Conservation (phyloP, 129 eudicot genomes). For the Heracleum sosnowskyi region DNA sequence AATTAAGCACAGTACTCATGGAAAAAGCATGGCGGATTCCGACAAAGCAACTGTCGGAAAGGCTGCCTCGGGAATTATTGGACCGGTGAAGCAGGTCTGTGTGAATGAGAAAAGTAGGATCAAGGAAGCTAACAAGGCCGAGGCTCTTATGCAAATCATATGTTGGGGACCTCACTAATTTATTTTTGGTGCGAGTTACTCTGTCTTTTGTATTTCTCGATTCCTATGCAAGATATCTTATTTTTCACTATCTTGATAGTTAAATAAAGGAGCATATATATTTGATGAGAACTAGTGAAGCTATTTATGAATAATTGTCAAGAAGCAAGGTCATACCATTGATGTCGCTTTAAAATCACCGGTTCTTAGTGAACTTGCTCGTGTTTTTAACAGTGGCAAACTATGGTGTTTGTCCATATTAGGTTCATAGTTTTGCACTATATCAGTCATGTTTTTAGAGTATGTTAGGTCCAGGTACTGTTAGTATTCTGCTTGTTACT, state of each 20-base stretch:
- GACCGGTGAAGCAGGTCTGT: not conserved
- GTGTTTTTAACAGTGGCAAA: too few species aligned
- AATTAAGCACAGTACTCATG: not conserved
- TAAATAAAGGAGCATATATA: not conserved
- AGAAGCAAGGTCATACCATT: too few species aligned
- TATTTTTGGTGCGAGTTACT: not conserved
- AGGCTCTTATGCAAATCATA: conserved; percentile 5
- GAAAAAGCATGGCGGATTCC: not conserved
- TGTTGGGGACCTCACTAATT: conserved; percentile 2
- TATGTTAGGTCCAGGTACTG: too few species aligned
- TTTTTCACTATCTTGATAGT: not conserved
- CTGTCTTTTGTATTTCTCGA: not conserved
- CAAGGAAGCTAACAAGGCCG: not conserved
- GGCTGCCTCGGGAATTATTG: not conserved
- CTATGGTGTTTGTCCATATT: too few species aligned
- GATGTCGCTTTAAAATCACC: not conserved
- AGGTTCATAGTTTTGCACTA: too few species aligned
- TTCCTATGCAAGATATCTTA: not conserved
- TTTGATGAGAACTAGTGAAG: not conserved
- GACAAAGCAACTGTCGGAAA: not conserved
- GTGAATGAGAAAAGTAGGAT: not conserved
- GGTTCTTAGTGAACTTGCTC: too few species aligned
- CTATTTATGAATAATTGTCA: too few species aligned
- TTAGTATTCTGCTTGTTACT: too few species aligned
- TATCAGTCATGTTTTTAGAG: too few species aligned